Conservation (phyloP, 352 stramenopile species). For the Phytophthora cactorum region DNA sequence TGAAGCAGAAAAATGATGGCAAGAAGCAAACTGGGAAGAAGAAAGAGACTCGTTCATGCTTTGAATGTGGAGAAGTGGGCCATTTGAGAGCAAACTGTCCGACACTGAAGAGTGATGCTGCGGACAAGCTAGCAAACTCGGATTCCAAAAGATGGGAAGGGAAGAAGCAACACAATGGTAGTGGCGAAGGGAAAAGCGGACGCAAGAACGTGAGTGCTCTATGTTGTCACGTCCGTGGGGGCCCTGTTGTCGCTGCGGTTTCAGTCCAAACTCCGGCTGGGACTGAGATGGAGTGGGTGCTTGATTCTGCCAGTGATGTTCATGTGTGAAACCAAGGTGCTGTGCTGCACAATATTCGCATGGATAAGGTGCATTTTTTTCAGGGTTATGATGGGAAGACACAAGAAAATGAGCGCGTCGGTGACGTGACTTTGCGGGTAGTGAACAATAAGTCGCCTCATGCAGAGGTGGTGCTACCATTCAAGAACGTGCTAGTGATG, state of each 20-base stretch:
- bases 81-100: background rate
- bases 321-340: background rate
- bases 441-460: slow-evolving; percentile 9
- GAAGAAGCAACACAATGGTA: too few species aligned
- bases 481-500: background rate
- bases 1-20: background rate
- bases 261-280: background rate
- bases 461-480: slow-evolving; percentile 2
- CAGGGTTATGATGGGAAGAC: background rate
- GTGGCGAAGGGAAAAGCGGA: too few species aligned
- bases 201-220: background rate
- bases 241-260: background rate
- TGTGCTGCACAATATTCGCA: background rate
- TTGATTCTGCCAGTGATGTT: background rate
- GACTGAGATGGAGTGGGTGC: background rate
- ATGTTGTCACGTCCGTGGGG: background rate
- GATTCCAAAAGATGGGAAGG: too few species aligned
- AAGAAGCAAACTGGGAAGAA: background rate
- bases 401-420: background rate
- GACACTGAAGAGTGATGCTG: background rate
- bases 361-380: background rate
- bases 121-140: too few species aligned
- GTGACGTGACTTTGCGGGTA: slow-evolving; percentile 3
- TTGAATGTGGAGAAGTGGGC: background rate
- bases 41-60: background rate